phyloP scores from a whole-genome alignment of 2,329 filamentous ascomycete genomes.

The Aspergillus clavatus region DNA sequence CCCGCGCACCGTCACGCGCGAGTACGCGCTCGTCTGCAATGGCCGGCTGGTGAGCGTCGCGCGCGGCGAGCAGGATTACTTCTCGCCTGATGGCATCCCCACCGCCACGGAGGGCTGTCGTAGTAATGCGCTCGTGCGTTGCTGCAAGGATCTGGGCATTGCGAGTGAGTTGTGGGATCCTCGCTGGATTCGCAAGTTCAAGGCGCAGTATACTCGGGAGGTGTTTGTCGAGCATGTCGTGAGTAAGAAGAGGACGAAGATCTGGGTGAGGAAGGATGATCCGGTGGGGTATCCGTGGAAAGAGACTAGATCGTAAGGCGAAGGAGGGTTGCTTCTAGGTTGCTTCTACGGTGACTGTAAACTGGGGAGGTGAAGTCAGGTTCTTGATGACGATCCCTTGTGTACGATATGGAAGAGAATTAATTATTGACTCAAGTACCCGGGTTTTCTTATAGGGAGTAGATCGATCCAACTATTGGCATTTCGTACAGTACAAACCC shows the following conservation, averaged over 20 bases:
- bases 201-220: slow-evolving; percentile 68
- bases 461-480: too few relatives aligned
- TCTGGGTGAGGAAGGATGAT: slow-evolving; percentile 82
- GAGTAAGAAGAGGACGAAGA: slow-evolving; percentile 84
- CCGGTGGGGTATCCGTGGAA: slow-evolving; percentile 62
- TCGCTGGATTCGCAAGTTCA: slow-evolving; percentile 78
- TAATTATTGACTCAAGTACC: too few relatives aligned
- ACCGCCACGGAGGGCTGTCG: slow-evolving; percentile 96
- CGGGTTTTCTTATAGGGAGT: too few relatives aligned
- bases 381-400: too few relatives aligned
- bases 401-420: too few relatives aligned
- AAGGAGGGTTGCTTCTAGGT: too few relatives aligned
- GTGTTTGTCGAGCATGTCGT: slow-evolving; percentile 82
- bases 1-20: slow-evolving; percentile 74
- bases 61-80: slow-evolving; percentile 91
- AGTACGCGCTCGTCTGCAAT: slow-evolving; percentile 86
- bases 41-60: slow-evolving; percentile 87
- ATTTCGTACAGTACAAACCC: too few relatives aligned
- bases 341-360: too few relatives aligned
- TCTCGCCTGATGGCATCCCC: slow-evolving; percentile 81
- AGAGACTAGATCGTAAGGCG: slow-evolving; percentile 40
- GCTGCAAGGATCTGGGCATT: slow-evolving; percentile 95
- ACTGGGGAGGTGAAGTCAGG: too few relatives aligned
- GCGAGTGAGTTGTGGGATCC: slow-evolving; percentile 97
- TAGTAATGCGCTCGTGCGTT: slow-evolving; percentile 94